Evolutionary conservation across 495 filamentous ascomycete genomes (phyloP).

Genomic region (Echria macrotheca): DNA sequence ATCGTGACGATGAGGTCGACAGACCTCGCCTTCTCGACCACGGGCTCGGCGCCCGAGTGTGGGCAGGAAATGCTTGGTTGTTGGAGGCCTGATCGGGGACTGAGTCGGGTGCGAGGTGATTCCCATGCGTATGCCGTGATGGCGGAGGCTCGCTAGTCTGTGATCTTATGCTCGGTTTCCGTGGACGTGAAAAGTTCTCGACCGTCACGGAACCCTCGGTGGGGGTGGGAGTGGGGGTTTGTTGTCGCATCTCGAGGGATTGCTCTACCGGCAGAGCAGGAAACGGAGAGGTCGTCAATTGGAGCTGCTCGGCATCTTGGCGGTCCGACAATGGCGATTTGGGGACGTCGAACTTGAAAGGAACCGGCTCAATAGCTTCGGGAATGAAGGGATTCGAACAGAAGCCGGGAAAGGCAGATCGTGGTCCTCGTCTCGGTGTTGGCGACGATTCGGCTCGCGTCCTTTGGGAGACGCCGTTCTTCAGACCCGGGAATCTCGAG

Average conservation of each 20-base stretch:
- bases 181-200: constrained; percentile 50
- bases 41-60: constrained; percentile 15
- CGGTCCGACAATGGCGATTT: constrained; percentile 20
- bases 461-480: constrained; percentile 12
- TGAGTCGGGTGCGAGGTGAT: constrained; percentile 25
- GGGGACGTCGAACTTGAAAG: constrained; percentile 10
- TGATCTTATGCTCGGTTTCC: constrained; percentile 42
- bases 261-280: constrained; percentile 21
- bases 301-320: constrained; percentile 24
- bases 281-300: constrained; percentile 13
- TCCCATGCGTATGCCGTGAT: constrained; percentile 21
- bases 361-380: constrained; percentile 16
- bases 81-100: constrained; percentile 26
- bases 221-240: constrained; percentile 8
- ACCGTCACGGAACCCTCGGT: constrained; percentile 24
- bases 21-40: constrained; percentile 38
- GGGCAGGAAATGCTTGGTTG: constrained; percentile 15
- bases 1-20: constrained; percentile 43
- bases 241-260: constrained; percentile 20
- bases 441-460: constrained; percentile 25
- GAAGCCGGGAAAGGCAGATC: constrained; percentile 28
- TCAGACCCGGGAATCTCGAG: too few relatives aligned
- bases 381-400: constrained; percentile 32
- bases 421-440: constrained; percentile 15
- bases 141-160: constrained; percentile 31